Percentiles rank a stretch among this genome's conserved stretches.
Conservation (phyloP, 108 stramenopile species). For the Epipyxis sp. region DNA sequence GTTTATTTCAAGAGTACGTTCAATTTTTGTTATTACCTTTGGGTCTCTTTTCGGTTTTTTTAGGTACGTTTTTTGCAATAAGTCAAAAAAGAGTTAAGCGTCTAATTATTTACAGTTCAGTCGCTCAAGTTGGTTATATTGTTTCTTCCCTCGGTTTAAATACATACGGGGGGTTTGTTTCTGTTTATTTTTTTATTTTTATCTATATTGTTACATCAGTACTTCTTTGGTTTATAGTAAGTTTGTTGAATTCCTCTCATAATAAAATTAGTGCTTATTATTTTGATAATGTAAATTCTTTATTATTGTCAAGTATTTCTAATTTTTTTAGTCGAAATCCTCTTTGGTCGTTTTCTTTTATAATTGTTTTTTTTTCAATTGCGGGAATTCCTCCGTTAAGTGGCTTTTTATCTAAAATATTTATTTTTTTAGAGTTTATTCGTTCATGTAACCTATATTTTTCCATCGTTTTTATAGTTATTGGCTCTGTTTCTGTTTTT, state of each 20-base stretch:
- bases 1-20: slow-evolving; percentile 9
- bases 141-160: slow-evolving; percentile 20
- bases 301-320: slow-evolving; percentile 6
- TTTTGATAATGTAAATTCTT: slow-evolving; percentile 2
- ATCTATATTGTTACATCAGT: slow-evolving; percentile 22
- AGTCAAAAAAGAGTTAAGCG: slow-evolving; percentile 9
- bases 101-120: slow-evolving; percentile 11
- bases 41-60: slow-evolving; percentile 10
- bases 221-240: slow-evolving; percentile 9
- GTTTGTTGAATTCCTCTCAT: neutral
- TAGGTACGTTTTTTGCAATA: slow-evolving; percentile 21
- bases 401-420: slow-evolving; percentile 19
- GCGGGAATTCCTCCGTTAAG: slow-evolving; percentile 23
- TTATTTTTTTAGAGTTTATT: slow-evolving; percentile 16
- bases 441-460: slow-evolving; percentile 27
- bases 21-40: slow-evolving; percentile 4
- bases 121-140: slow-evolving; percentile 24
- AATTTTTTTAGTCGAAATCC: slow-evolving; percentile 1
- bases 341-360: slow-evolving; percentile 10
- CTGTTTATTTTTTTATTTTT: slow-evolving; percentile 11
- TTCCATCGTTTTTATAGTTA: slow-evolving; percentile 35
- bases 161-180: neutral
- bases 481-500: slow-evolving; percentile 36
- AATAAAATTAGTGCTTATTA: neutral
- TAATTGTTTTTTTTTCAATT: slow-evolving; percentile 23